These are phyloP conservation scores for Tricladium varicosporioides DNA, from an alignment of 2,329 filamentous ascomycete genomes.

Conservation along the genomic window DNA sequence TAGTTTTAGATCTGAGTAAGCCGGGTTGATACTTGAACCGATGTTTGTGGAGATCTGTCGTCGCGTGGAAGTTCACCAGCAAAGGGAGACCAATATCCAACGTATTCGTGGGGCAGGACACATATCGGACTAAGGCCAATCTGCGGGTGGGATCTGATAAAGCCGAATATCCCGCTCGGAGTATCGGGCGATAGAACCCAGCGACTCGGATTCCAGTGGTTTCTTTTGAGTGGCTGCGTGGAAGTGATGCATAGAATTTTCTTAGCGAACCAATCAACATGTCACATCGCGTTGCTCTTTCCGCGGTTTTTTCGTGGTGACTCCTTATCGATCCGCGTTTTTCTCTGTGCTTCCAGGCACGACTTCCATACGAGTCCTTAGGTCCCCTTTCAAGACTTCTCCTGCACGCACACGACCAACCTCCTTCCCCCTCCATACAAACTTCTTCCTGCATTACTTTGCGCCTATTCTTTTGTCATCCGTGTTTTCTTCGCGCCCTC, in stretches of 20 bases:
- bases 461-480: conserved; percentile 8
- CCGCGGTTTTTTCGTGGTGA: conserved; percentile 6
- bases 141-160: background rate
- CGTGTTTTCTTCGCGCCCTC: conserved; percentile 33
- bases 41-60: background rate
- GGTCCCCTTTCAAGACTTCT: conserved; percentile 17
- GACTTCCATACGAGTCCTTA: background rate
- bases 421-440: conserved; percentile 11
- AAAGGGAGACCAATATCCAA: too few species aligned
- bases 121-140: background rate
- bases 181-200: background rate
- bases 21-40: conserved; percentile 4
- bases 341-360: conserved; percentile 12
- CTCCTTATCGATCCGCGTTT: background rate
- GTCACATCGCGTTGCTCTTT: background rate
- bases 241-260: too few species aligned
- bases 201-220: background rate
- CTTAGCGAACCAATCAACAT: too few species aligned
- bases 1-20: background rate
- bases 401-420: conserved; percentile 20
- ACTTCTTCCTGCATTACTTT: conserved; percentile 1
- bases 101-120: too few species aligned
- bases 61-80: too few species aligned
- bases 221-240: background rate
- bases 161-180: background rate